Evolutionary conservation across 257 asterid species (phyloP).

Genomic region (Solanum dulcamara): DNA sequence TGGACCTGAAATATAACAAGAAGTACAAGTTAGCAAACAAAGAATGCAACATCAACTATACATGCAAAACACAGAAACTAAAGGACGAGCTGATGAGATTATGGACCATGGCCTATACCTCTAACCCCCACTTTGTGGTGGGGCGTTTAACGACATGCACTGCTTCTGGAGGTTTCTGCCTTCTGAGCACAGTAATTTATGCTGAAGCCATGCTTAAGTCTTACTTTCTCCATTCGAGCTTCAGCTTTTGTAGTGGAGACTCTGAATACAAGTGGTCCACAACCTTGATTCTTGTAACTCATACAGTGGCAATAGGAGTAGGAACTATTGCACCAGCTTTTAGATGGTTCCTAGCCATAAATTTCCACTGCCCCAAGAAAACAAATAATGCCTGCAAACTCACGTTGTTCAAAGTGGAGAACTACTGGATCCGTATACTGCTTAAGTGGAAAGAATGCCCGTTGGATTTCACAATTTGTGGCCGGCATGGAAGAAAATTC

Average conservation of each 20-base stretch:
- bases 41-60: constrained; percentile 14
- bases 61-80: constrained; percentile 19
- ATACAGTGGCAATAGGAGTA: constrained; percentile 40
- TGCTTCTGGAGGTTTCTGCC: constrained; percentile 70
- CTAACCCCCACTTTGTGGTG: constrained; percentile 69
- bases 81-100: constrained; percentile 41
- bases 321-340: constrained; percentile 69
- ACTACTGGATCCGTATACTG: constrained; percentile 48
- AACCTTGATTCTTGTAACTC: constrained; percentile 40
- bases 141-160: constrained; percentile 68
- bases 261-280: constrained; percentile 83
- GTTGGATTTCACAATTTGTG: constrained; percentile 23
- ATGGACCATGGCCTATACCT: constrained; percentile 94
- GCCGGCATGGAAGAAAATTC: constrained; percentile 27
- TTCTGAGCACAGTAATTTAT: constrained; percentile 32
- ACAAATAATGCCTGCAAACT: constrained; percentile 2
- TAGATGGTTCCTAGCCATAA: constrained; percentile 54
- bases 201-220: constrained; percentile 55
- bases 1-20: constrained; percentile 41
- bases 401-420: constrained; percentile 30
- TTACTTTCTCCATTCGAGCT: constrained; percentile 36
- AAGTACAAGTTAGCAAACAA: constrained; percentile 23
- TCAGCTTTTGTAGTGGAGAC: constrained; percentile 52
- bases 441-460: constrained; percentile 38
- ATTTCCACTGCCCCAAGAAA: constrained; percentile 47